phyloP scores from a whole-genome alignment of 768 basidiomycete species.

The Psilocybe cubensis region DNA sequence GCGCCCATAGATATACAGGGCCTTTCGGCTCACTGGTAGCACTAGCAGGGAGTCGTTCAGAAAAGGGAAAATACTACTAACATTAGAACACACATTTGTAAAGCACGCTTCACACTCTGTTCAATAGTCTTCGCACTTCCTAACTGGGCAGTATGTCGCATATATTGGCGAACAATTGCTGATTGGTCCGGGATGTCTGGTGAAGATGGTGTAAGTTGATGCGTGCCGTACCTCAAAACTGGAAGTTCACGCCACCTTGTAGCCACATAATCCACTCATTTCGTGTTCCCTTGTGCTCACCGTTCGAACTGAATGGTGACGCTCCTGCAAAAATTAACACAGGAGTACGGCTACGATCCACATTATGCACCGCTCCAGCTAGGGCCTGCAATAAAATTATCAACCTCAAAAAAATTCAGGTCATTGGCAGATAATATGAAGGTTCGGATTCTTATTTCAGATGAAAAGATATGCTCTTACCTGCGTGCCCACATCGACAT shows the following conservation, averaged over 20 bases:
- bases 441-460: too few species aligned
- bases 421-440: too few species aligned
- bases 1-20: conserved; percentile 75
- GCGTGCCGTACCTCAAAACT: too few species aligned
- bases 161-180: conserved; percentile 74
- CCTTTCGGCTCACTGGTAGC: conserved; percentile 74
- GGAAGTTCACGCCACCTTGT: too few species aligned
- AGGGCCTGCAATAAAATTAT: conserved; percentile 45
- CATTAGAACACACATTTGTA: conserved; percentile 59
- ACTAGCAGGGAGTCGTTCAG: conserved; percentile 31
- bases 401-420: too few species aligned
- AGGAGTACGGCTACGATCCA: conserved; percentile 60
- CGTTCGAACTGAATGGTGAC: conserved; percentile 58
- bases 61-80: not conserved
- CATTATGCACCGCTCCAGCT: conserved; percentile 76
- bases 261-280: conserved; percentile 80
- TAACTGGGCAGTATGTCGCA: conserved; percentile 68
- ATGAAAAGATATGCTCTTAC: conserved; percentile 30
- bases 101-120: conserved; percentile 54
- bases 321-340: conserved; percentile 77
- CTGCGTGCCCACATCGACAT: conserved; percentile 76
- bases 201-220: not conserved
- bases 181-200: conserved; percentile 74
- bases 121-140: conserved; percentile 54
- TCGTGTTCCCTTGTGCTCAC: conserved; percentile 62